Conservation (phyloP, 1,284 basidiomycete species). For the Xerocomus nothofagi region DNA sequence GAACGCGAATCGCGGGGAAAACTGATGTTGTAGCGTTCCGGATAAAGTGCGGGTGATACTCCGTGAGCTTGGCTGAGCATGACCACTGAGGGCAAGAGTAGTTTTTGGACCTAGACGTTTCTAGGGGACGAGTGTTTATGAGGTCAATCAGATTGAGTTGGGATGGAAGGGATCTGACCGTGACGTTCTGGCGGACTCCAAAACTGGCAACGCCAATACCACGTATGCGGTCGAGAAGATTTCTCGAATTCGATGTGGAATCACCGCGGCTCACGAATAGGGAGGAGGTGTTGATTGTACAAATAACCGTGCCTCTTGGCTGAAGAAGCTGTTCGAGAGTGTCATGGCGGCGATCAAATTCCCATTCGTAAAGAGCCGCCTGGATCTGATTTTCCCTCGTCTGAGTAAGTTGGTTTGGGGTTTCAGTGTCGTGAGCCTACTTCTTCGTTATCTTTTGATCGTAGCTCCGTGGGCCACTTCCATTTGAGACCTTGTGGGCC, state of each 20-base stretch:
- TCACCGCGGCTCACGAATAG: slow-evolving; percentile 41
- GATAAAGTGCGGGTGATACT: slow-evolving; percentile 44
- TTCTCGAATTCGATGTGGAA: slow-evolving; percentile 22
- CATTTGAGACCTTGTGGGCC: slow-evolving; percentile 53
- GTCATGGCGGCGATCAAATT: slow-evolving; percentile 43
- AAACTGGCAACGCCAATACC: slow-evolving; percentile 37
- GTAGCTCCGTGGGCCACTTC: slow-evolving; percentile 43
- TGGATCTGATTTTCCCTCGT: slow-evolving; percentile 42
- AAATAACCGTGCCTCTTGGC: slow-evolving; percentile 47
- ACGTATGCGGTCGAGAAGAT: slow-evolving; percentile 36
- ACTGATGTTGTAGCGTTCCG: slow-evolving; percentile 64
- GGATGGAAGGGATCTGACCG: slow-evolving; percentile 36
- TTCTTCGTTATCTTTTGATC: slow-evolving; percentile 51
- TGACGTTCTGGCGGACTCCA: slow-evolving; percentile 39
- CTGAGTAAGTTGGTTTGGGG: slow-evolving; percentile 22
- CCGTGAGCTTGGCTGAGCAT: slow-evolving; percentile 31
- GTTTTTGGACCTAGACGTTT: slow-evolving; percentile 43
- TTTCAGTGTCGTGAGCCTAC: slow-evolving; percentile 38
- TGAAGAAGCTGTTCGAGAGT: slow-evolving; percentile 47
- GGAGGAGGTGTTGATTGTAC: slow-evolving; percentile 50
- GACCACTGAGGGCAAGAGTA: slow-evolving; percentile 35
- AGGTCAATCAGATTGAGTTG: slow-evolving; percentile 23
- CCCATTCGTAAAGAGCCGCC: slow-evolving; percentile 45
- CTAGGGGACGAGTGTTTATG: slow-evolving; percentile 31
- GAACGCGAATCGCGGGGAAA: slow-evolving; percentile 53